Base-by-base conservation (phyloP, 2,329 filamentous ascomycete genomes). In the Pezicula carpinea region DNA sequence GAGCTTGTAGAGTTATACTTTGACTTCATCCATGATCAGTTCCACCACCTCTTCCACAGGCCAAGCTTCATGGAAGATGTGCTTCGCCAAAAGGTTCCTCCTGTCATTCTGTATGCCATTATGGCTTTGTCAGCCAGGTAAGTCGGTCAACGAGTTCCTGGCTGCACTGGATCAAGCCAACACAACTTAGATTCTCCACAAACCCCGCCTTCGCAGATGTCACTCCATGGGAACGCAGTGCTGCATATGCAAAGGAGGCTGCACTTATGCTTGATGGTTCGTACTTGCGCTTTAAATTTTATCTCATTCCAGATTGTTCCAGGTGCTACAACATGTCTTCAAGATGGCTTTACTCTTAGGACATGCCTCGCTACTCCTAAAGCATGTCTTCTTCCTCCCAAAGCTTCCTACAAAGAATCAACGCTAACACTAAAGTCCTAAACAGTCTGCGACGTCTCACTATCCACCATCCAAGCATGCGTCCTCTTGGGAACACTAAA, bases 21-120 rank as follows among this genome's bases (percentile, higher is more conserved):
- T 43, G 54, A 57, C 36, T 48, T 52, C 26, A 53, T 57, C 11
- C 55, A 58, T 40, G 54, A 56, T 32, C 53, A 56, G 33, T 57
- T 56, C 18, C 55, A 58, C 41, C 50, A 48, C 11, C 29, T 58
- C 14, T 58, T 58, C n/a, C 55, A 58, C 34, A 43, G 51, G 18
- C 51, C 52, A n/a, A 53, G 39, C 23, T 51, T 58, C 18, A 46
- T 50, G 14, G 47, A 47, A 26, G 44, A 53, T 35, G 46, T 57
- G 2, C 11, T 31, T 19, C 26, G 44, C 26, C 49, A 50, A 3
- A 39, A 11, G 15, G 48, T 47, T 33, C 54, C 51, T 5, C 47
- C 39, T 29, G 51, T 53, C 19, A 26, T 57, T 34, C 26, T 58
- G 33, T 51, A 49, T 48, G 53, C 51, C 13, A 54, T 57, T 45